These are phyloP conservation scores for Penicillium sp. DNA, from an alignment of 2,329 filamentous ascomycete genomes.

Conservation along the genomic window DNA sequence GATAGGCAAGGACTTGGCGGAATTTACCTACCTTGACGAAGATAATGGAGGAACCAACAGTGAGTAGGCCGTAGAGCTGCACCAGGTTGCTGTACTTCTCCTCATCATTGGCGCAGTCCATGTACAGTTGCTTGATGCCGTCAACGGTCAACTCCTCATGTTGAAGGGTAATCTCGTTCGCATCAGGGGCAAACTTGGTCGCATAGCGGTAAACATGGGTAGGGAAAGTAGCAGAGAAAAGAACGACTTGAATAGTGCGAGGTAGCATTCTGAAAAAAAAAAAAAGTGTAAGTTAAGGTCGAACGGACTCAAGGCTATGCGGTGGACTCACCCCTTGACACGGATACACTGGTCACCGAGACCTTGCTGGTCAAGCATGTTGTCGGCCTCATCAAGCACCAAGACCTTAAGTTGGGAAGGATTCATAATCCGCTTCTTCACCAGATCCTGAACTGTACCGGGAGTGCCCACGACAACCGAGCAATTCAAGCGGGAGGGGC, in stretches of 20 bases:
- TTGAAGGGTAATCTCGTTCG: constrained; percentile 82
- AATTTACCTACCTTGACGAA: constrained; percentile 73
- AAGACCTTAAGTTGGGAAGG: constrained; percentile 71
- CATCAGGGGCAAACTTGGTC: constrained; percentile 75
- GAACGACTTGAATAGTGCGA: constrained; percentile 73
- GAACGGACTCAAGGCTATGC: not conserved
- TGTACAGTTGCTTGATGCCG: constrained; percentile 96
- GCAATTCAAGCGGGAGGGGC: constrained; percentile 66
- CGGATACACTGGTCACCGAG: constrained; percentile 92
- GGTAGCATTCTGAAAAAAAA: constrained; percentile 63
- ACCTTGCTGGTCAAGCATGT: constrained; percentile 96
- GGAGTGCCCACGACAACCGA: constrained; percentile 90
- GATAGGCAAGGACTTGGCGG: not conserved
- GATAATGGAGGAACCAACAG: constrained; percentile 94
- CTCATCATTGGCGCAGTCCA: constrained; percentile 79
- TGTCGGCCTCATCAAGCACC: constrained; percentile 95
- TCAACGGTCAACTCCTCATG: constrained; percentile 92
- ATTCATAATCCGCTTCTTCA: constrained; percentile 74
- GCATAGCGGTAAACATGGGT: constrained; percentile 83
- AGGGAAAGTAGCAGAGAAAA: constrained; percentile 95
- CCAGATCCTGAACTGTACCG: constrained; percentile 85
- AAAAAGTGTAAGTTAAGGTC: constrained; percentile 29
- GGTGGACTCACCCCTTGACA: constrained; percentile 70
- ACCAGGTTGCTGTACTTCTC: constrained; percentile 87
- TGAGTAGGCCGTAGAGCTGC: constrained; percentile 93